phyloP scores from a whole-genome alignment of 306 rosid species.

The Vicia faba region DNA sequence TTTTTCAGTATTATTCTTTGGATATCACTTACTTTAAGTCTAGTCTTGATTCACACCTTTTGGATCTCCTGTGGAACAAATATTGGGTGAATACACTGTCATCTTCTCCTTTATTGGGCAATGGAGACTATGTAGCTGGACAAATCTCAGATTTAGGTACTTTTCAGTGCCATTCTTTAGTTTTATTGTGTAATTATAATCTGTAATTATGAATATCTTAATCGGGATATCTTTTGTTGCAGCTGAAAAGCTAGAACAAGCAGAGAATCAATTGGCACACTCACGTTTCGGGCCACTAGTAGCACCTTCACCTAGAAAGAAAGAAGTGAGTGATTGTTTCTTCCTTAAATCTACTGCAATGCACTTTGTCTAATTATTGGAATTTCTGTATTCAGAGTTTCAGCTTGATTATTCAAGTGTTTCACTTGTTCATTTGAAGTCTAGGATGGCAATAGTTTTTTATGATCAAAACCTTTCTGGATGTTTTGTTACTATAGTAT shows the following conservation, averaged over 20 bases:
- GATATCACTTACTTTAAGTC: constrained; percentile 96
- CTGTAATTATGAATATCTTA: constrained; percentile 27
- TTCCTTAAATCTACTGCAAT: background rate
- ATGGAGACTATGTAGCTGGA: constrained; percentile 94
- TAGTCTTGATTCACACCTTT: constrained; percentile 84
- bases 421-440: background rate
- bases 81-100: constrained; percentile 94
- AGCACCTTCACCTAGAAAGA: constrained; percentile 78
- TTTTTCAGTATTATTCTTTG: constrained; percentile 85
- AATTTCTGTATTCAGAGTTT: constrained; percentile 5
- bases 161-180: constrained; percentile 4
- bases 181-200: background rate
- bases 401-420: constrained; percentile 7
- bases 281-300: constrained; percentile 84
- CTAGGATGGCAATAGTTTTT: background rate
- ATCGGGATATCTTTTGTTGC: constrained; percentile 36
- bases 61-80: constrained; percentile 96
- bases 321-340: constrained; percentile 58
- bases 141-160: constrained; percentile 95
- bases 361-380: background rate
- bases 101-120: constrained; percentile 91
- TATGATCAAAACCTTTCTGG: background rate
- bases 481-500: background rate
- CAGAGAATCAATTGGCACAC: constrained; percentile 88
- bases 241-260: constrained; percentile 98